phyloP scores from a whole-genome alignment of 306 rosid species.

The Pueraria montana region DNA sequence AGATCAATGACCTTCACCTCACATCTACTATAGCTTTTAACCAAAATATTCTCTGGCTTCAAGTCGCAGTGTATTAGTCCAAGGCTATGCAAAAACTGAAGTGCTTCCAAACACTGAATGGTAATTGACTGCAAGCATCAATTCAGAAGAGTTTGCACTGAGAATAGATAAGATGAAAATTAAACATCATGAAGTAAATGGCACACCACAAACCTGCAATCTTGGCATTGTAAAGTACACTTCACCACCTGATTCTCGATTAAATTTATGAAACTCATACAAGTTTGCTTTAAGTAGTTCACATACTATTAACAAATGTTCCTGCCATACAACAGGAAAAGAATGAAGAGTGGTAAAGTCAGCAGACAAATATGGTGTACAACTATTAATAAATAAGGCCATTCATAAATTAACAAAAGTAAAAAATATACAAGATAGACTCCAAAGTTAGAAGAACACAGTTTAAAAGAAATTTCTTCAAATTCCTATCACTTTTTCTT shows the following conservation, averaged over 20 bases:
- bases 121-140: conserved; percentile 81
- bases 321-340: conserved; percentile 58
- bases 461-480: background rate
- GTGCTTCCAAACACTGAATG: conserved; percentile 89
- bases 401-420: conserved; percentile 15
- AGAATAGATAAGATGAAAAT: conserved; percentile 8
- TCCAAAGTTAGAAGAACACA: conserved; percentile 4
- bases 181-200: conserved; percentile 40
- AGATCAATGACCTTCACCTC: conserved; percentile 98
- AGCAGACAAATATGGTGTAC: background rate
- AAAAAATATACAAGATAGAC: background rate
- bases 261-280: conserved; percentile 90
- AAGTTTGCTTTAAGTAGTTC: conserved; percentile 93
- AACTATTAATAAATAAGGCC: background rate
- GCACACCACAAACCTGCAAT: conserved; percentile 74
- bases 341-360: conserved; percentile 15
- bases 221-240: conserved; percentile 97
- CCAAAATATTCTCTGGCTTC: conserved; percentile 93
- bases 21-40: conserved; percentile 93
- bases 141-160: conserved; percentile 32
- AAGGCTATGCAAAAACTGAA: conserved; percentile 84
- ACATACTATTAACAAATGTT: conserved; percentile 87
- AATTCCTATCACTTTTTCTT: background rate
- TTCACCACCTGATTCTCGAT: conserved; percentile 95
- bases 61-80: conserved; percentile 91